Evolutionary conservation across 495 filamentous ascomycete genomes (phyloP), one percentile per base, ranked within the genome.

Genomic region (Lentithecium fluviatile): DNA sequence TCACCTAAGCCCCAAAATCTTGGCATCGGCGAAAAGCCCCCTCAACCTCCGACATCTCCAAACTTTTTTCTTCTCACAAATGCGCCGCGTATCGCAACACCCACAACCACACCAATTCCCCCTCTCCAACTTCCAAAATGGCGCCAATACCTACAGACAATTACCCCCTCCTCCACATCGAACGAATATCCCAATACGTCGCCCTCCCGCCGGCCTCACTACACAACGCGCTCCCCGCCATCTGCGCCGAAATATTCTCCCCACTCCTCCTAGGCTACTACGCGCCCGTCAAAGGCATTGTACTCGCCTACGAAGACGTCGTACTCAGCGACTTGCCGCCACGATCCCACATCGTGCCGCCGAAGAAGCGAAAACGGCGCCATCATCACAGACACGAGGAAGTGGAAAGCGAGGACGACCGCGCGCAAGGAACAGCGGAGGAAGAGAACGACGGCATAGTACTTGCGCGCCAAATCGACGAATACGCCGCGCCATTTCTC

Each of bases 211-310:
- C 88, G 17, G 83, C 88, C 60, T 81, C 82, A 4, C 79, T 86
- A 26, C 74, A 74, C 7, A 77, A 81, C 67, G 84, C 87, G n/a
- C 72, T 85, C 49, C 79, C 84, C 64, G 85, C 84, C 36, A 71
- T 89, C 24, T 82, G 86, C 62, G 85, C 86, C 38, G 87, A 90
- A 67, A 86, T 91, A 69, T 79, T 91, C 42, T 88, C 88, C 17
- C 88, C 89, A 13, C 77, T 90, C 17, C 78, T 93, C 26, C 80
- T 93, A 37, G 85, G 80, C 25, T 93, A 89, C 74, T 90, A 84
- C 64, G 80, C 88, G 8, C 86, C 87, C 2, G 75, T 91, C 52
- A 74, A 79, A 29, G 89, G 87, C 37, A 80, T 91, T 13, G 70
- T 93, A 7, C 77, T 93, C 67, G 85, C 86, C 11, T 91, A 89